phyloP scores from a whole-genome alignment of 2,329 filamentous ascomycete species.

The Torrubiellomyces zombiae region DNA sequence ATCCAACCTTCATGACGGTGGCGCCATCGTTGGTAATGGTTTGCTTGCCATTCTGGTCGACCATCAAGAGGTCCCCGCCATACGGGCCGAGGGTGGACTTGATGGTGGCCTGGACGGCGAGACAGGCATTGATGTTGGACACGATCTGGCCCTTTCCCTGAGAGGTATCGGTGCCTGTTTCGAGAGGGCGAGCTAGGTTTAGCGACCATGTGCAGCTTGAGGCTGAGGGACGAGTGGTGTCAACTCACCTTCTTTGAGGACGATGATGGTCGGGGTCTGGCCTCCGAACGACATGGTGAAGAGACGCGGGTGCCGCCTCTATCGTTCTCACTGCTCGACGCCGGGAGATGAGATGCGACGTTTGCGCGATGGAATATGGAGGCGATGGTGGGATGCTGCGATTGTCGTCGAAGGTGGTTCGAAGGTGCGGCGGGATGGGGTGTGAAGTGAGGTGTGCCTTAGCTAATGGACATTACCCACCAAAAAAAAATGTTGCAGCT shows the following conservation, averaged over 20 bases:
- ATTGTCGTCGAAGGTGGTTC: too few species aligned
- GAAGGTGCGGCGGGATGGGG: too few species aligned
- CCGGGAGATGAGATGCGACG: too few species aligned
- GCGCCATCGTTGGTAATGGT: slow-evolving; percentile 99
- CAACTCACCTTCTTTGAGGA: slow-evolving; percentile 87
- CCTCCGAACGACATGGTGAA: slow-evolving; percentile 89
- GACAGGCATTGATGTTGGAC: slow-evolving; percentile 96
- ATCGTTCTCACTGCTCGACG: too few species aligned
- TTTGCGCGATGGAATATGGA: too few species aligned
- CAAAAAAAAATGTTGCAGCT: slow-evolving; percentile 35
- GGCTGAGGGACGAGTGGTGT: too few species aligned
- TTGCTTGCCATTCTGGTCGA: slow-evolving; percentile 87
- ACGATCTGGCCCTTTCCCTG: slow-evolving; percentile 94
- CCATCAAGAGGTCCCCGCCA: slow-evolving; percentile 88
- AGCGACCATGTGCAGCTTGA: neutral
- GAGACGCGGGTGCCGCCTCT: too few species aligned
- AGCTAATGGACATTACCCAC: too few species aligned
- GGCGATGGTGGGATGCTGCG: too few species aligned
- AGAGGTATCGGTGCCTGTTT: slow-evolving; percentile 88
- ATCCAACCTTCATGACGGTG: slow-evolving; percentile 85
- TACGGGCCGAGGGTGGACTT: slow-evolving; percentile 93
- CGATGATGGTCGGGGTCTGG: slow-evolving; percentile 94
- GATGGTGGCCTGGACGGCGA: slow-evolving; percentile 89
- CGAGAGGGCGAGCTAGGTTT: neutral
- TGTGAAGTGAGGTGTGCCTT: too few species aligned